Evolutionary conservation across 202 grass and related monocot species (phyloP).

Genomic region (Dendrocalamus latiflorus): DNA sequence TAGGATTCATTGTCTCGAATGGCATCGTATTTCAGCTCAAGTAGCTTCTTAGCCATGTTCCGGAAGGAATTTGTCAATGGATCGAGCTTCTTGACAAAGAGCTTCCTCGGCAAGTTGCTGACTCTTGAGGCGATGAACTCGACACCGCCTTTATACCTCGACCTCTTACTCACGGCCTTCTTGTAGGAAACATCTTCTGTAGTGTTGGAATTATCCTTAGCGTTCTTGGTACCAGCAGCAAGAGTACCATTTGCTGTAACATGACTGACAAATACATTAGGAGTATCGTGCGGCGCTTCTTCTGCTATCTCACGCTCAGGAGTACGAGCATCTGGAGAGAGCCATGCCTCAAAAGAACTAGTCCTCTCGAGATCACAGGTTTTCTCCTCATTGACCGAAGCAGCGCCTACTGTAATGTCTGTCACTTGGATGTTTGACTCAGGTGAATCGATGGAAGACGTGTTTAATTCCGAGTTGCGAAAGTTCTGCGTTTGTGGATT

Average conservation of each 20-base stretch:
- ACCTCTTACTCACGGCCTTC: conserved; percentile 14
- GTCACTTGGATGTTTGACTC: not conserved
- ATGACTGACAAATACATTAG: not conserved
- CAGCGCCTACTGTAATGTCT: conserved; percentile 6
- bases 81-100: conserved; percentile 12
- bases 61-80: conserved; percentile 31
- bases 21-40: conserved; percentile 24
- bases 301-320: not conserved
- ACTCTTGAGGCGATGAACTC: conserved; percentile 4
- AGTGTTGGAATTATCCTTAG: too few species aligned
- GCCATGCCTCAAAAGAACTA: conserved; percentile 30
- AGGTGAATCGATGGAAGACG: conserved; percentile 14
- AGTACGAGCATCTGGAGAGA: too few species aligned
- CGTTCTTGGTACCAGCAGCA: not conserved
- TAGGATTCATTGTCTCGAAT: conserved; percentile 5
- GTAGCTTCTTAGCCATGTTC: conserved; percentile 26
- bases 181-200: too few species aligned
- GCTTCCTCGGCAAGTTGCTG: conserved; percentile 8
- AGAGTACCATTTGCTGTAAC: not conserved
- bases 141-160: conserved; percentile 7
- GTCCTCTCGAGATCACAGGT: conserved; percentile 10
- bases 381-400: not conserved
- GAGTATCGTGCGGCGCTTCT: not conserved
- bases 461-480: conserved; percentile 10
- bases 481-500: conserved; percentile 6